These are phyloP conservation scores for Asterella californica DNA, from an alignment of 225 moss, liverwort and hornwort genomes.

Conservation along the genomic window DNA sequence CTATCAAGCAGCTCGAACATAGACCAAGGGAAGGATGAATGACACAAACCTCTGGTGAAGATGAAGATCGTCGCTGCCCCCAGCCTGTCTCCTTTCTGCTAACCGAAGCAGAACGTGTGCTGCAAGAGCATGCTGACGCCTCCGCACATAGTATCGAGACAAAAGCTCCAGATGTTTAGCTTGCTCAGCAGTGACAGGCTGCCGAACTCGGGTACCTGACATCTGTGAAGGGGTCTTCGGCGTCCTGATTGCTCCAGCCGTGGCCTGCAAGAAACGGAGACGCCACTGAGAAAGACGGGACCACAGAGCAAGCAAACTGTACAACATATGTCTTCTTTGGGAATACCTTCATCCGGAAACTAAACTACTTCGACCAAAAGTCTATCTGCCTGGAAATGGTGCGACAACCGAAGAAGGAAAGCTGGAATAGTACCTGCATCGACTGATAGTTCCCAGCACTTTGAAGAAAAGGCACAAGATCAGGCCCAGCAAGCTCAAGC, in stretches of 20 bases:
- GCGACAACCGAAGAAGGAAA: neutral
- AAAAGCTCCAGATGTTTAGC: constrained; percentile 88
- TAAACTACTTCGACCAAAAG: neutral
- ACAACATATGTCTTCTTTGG: neutral
- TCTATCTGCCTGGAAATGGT: too few relatives aligned
- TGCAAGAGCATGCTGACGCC: constrained; percentile 94
- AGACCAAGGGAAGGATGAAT: neutral
- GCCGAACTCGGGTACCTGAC: constrained; percentile 66
- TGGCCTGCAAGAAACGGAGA: constrained; percentile 46
- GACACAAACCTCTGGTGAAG: constrained; percentile 74
- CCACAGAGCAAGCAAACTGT: too few relatives aligned
- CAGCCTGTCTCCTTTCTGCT: constrained; percentile 83
- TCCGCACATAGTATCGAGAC: constrained; percentile 80
- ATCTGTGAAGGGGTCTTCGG: constrained; percentile 61
- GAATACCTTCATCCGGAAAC: neutral
- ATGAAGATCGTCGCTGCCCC: constrained; percentile 54
- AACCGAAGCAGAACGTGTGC: constrained; percentile 95
- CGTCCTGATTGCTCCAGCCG: constrained; percentile 44
- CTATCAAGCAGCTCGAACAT: neutral
- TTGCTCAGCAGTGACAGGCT: constrained; percentile 85
- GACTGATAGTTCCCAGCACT: constrained; percentile 79
- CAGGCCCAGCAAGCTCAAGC: constrained; percentile 81
- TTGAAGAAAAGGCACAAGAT: constrained; percentile 87
- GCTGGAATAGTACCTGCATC: constrained; percentile 38
- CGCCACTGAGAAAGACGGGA: neutral